phyloP scores from a whole-genome alignment of 352 stramenopile genomes.

The Pythium brachiatum region DNA sequence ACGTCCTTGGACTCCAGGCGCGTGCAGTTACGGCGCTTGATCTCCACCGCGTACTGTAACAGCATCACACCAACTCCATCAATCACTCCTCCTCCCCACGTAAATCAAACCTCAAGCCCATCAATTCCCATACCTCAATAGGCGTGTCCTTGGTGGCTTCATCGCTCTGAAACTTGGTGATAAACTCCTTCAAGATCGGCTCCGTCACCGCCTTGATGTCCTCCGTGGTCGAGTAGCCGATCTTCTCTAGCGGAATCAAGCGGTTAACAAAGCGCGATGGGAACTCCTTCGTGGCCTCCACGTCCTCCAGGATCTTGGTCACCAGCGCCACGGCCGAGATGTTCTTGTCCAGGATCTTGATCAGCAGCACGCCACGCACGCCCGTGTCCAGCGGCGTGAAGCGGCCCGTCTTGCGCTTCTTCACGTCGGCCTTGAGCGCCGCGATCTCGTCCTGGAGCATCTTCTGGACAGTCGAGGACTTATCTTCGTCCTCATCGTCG shows the following conservation, averaged over 20 bases:
- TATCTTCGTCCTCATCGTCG: constrained; percentile 9
- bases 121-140: constrained; percentile 21
- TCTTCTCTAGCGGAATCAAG: constrained; percentile 69
- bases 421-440: constrained; percentile 52
- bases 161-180: constrained; percentile 20
- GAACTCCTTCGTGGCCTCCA: constrained; percentile 65
- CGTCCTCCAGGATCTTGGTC: constrained; percentile 58
- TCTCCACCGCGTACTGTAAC: constrained; percentile 53
- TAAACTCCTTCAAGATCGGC: constrained; percentile 51
- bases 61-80: neutral
- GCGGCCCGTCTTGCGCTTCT: constrained; percentile 56
- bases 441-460: constrained; percentile 69
- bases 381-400: constrained; percentile 73
- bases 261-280: constrained; percentile 71
- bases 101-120: no score
- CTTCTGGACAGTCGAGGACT: constrained; percentile 50
- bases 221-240: constrained; percentile 61
- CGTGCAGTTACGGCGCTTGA: constrained; percentile 79
- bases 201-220: constrained; percentile 52
- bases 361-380: constrained; percentile 68
- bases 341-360: constrained; percentile 54
- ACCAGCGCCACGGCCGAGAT: constrained; percentile 50
- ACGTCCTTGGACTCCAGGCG: constrained; percentile 70
- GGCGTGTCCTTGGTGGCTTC: constrained; percentile 25
- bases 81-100: neutral